Conservation (phyloP, 2,329 filamentous ascomycete genomes). For the Ophiocordyceps camponoti-saundersi region DNA sequence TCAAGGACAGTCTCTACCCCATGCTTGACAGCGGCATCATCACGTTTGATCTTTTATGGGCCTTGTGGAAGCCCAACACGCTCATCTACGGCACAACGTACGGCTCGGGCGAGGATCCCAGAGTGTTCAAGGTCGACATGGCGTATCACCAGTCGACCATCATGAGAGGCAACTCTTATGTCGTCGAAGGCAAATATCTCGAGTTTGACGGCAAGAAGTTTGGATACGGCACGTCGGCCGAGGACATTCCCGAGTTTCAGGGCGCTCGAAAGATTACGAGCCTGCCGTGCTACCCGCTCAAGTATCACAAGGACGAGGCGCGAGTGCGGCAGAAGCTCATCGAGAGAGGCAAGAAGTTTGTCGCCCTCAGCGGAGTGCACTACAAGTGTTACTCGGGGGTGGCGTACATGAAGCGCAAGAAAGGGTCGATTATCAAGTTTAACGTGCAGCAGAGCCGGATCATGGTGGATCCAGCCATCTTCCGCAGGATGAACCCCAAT, state of each 20-base stretch:
- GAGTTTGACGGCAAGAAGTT: conserved; percentile 82
- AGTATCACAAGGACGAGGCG: conserved; percentile 60
- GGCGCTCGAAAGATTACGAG: conserved; percentile 71
- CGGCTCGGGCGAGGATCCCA: conserved; percentile 56
- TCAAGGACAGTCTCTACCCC: conserved; percentile 62
- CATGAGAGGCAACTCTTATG: conserved; percentile 59
- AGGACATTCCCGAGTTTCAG: conserved; percentile 59
- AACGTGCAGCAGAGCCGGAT: conserved; percentile 74
- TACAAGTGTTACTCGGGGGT: conserved; percentile 73
- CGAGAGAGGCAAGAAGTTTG: conserved; percentile 71
- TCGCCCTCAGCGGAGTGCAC: conserved; percentile 62
- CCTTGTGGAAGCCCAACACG: conserved; percentile 74
- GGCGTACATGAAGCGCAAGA: conserved; percentile 72
- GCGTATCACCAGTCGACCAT: conserved; percentile 54
- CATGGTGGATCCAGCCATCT: conserved; percentile 74
- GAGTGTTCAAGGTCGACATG: conserved; percentile 67
- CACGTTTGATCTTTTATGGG: conserved; percentile 80
- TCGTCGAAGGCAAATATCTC: conserved; percentile 62
- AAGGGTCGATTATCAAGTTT: conserved; percentile 45
- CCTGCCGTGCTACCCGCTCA: conserved; percentile 58
- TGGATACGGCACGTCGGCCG: conserved; percentile 54
- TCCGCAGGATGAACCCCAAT: conserved; percentile 73
- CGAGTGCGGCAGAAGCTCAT: conserved; percentile 50
- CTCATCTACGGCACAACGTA: conserved; percentile 66
- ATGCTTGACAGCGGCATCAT: conserved; percentile 70